Percentiles rank a stretch among this genome's conserved stretches.
Conservation (phyloP, 495 filamentous ascomycete species). For the Halenospora varia region DNA sequence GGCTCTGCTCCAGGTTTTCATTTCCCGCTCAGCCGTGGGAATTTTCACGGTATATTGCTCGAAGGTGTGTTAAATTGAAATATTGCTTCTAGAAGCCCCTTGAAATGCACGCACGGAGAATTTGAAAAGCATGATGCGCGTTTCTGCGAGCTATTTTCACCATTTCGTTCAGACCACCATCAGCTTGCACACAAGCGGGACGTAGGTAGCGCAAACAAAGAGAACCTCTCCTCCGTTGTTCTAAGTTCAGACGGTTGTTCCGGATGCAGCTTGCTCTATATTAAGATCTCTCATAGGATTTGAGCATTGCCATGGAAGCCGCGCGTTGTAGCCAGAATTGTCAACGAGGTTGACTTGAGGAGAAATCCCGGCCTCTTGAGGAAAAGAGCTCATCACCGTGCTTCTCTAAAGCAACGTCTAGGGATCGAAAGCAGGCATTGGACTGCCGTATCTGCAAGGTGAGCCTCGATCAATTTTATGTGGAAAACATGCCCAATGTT, state of each 20-base stretch:
- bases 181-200: background rate
- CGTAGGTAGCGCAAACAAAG: background rate
- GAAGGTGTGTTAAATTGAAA: conserved; percentile 7
- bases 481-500: too few species aligned
- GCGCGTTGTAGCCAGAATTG: background rate
- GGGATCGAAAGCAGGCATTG: too few species aligned
- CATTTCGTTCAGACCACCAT: background rate
- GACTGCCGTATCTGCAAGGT: too few species aligned
- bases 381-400: background rate
- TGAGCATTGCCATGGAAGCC: background rate
- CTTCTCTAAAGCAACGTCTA: too few species aligned
- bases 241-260: background rate
- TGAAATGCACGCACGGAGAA: conserved; percentile 3
- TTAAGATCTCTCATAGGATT: background rate
- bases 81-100: conserved; percentile 10
- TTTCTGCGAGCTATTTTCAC: background rate
- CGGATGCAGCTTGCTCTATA: background rate
- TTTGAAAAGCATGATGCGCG: background rate
- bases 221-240: background rate
- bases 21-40: conserved; percentile 17
- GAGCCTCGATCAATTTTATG: too few species aligned
- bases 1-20: conserved; percentile 1
- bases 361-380: background rate
- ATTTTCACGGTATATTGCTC: conserved; percentile 8
- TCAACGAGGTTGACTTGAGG: background rate